Evolutionary conservation across 140 eudicot genomes (phyloP).

Genomic region (Anethum foeniculum): DNA sequence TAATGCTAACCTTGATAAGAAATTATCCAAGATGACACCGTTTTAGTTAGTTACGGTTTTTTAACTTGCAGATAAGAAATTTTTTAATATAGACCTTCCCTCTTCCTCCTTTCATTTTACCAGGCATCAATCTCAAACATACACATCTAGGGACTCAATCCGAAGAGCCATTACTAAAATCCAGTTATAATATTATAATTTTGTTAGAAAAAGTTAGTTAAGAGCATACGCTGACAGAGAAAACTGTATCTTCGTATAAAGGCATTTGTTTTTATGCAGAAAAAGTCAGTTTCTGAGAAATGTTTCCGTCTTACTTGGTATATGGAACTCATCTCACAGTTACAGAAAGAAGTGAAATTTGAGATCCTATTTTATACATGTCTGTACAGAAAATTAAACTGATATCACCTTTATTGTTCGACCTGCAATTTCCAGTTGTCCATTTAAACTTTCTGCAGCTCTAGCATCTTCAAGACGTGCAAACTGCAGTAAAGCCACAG

Average conservation of each 20-base stretch:
- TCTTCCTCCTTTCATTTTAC: not conserved
- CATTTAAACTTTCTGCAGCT: slow-evolving; percentile 82
- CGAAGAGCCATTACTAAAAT: not conserved
- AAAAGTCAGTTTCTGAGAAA: not conserved
- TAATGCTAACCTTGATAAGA: not conserved
- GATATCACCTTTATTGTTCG: slow-evolving; percentile 67
- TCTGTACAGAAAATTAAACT: not conserved
- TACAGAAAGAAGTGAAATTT: not conserved
- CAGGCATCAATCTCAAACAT: not conserved
- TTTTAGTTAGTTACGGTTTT: not conserved
- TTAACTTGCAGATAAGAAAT: not conserved
- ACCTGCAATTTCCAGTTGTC: slow-evolving; percentile 90
- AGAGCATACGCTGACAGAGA: not conserved
- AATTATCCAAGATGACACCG: not conserved
- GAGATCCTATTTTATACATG: not conserved
- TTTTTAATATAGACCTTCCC: not conserved
- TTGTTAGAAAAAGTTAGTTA: not conserved
- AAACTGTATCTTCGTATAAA: not conserved
- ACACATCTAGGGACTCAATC: not conserved
- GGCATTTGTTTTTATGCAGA: not conserved
- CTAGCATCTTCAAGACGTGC: slow-evolving; percentile 85
- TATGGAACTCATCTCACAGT: not conserved
- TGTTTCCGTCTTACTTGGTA: not conserved
- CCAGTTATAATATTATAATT: not conserved
- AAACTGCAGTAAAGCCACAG: slow-evolving; percentile 43